Evolutionary conservation across 257 asterid genomes (phyloP), one percentile per base, ranked within the genome.

Genomic region (Solanum habrochaites): DNA sequence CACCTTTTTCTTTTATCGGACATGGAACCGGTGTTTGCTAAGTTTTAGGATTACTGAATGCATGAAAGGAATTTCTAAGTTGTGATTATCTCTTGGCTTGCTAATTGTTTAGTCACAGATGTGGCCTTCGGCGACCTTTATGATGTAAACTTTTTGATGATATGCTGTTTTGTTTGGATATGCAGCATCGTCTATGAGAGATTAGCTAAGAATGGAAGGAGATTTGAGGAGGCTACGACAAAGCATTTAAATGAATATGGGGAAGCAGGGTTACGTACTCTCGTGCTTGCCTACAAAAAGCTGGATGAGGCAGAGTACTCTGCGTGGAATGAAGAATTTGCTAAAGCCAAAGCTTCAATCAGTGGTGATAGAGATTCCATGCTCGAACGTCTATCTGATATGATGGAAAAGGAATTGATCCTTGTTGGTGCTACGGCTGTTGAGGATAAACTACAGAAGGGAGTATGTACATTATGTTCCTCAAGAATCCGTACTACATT

Each of bases 381-480:
- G 92, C 99, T 97, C 86, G 99, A 97, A 88, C 93, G 90, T 80
- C 86, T 93, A 88, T 96, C 97, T 89, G 99, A 97, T 87, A 73
- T 87, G 93, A 96, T 97, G 95, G 99, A 97, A 92, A 94, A 90
- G 91, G 98, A 94, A 52, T 90, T 97, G 94, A 93, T 93, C 86
- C 99, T 97, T 88, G 94, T 97, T 42, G 99, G 99, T 86, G 99
- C 99, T 9, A 96, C 99, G 85, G 99, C 99, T 32, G 99, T 97
- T 40, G 99, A 97, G 93, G 99, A 97, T 93, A 97, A 97, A 93
- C 92, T 97, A 87, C 99, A 97, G 93, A 93, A 92, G 93, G 99
- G 99, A 90, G 99, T 97, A 96, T 62, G 94, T 75, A 71, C 40
- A 52, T 49, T 40, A 23, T 49, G 69, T 29, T 40, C 86, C n/a